phyloP scores from a whole-genome alignment of 345 rosid species.

The Citrus sp. region DNA sequence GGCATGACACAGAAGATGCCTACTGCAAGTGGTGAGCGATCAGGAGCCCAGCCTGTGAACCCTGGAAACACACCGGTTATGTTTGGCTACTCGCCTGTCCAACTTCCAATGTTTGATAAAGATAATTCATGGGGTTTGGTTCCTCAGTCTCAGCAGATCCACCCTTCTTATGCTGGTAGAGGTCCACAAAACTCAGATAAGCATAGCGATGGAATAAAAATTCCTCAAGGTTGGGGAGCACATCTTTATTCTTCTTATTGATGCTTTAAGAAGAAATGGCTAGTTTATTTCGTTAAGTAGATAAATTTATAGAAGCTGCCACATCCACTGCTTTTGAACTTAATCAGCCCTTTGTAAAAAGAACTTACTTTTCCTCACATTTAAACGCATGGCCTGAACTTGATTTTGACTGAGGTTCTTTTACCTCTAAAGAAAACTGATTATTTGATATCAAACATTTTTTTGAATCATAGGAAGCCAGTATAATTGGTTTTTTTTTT shows the following conservation, averaged over 20 bases:
- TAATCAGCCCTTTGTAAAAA: background rate
- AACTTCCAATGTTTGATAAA: slow-evolving; percentile 81
- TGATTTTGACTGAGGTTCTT: background rate
- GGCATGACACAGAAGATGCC: slow-evolving; percentile 47
- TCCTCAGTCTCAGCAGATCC: slow-evolving; percentile 52
- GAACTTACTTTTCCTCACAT: background rate
- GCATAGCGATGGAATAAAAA: slow-evolving; percentile 35
- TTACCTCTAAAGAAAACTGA: background rate
- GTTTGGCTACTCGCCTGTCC: slow-evolving; percentile 79
- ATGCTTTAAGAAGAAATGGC: background rate
- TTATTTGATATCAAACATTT: background rate
- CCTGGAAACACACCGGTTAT: slow-evolving; percentile 60
- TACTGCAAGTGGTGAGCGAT: slow-evolving; percentile 33
- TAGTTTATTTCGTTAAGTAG: background rate
- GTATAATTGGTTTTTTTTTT: background rate
- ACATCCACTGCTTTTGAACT: too few species aligned
- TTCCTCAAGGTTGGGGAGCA: slow-evolving; percentile 33
- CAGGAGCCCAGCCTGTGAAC: slow-evolving; percentile 37
- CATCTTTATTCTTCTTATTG: background rate
- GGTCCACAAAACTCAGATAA: slow-evolving; percentile 52
- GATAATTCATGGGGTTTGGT: slow-evolving; percentile 68
- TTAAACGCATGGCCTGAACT: background rate
- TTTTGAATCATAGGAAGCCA: background rate
- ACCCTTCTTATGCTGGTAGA: slow-evolving; percentile 52
- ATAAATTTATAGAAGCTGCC: background rate